phyloP scores from a whole-genome alignment of 2,329 filamentous ascomycete species.

The Penicillium griseofulvum region DNA sequence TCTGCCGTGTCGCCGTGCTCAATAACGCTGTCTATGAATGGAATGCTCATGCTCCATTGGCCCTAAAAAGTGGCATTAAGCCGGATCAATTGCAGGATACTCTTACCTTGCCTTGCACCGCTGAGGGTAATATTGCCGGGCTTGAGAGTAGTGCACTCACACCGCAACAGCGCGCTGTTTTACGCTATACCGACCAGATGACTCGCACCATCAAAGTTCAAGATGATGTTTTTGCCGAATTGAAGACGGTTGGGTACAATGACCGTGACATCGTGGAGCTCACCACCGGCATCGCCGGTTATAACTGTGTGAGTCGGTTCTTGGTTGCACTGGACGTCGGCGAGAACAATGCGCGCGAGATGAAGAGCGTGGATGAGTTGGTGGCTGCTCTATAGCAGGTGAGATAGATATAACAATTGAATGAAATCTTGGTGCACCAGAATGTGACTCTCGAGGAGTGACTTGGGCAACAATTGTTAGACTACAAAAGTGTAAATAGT shows the following conservation, averaged over 20 bases:
- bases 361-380: slow-evolving; percentile 68
- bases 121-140: slow-evolving; percentile 30
- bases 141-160: slow-evolving; percentile 44
- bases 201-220: slow-evolving; percentile 67
- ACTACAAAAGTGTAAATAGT: neutral
- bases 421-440: neutral
- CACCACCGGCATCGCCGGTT: slow-evolving; percentile 78
- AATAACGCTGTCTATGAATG: slow-evolving; percentile 84
- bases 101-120: slow-evolving; percentile 53
- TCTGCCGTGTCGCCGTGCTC: slow-evolving; percentile 75
- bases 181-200: slow-evolving; percentile 79
- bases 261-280: slow-evolving; percentile 79
- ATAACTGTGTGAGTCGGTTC: slow-evolving; percentile 85
- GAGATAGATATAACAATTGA: neutral
- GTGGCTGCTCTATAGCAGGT: slow-evolving; percentile 40
- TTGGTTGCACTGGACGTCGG: slow-evolving; percentile 73
- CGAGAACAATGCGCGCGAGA: slow-evolving; percentile 49
- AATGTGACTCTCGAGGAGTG: neutral
- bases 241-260: slow-evolving; percentile 59
- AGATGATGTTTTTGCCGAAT: slow-evolving; percentile 63
- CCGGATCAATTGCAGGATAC: slow-evolving; percentile 50
- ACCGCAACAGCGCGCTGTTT: slow-evolving; percentile 63
- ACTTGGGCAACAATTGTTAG: neutral
- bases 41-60: slow-evolving; percentile 72
- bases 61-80: slow-evolving; percentile 37